A percentile compares a stretch with the other conserved stretches of the same genome.
Conservation (phyloP, 83 land plant genomes). For the Picea engelmannii region DNA sequence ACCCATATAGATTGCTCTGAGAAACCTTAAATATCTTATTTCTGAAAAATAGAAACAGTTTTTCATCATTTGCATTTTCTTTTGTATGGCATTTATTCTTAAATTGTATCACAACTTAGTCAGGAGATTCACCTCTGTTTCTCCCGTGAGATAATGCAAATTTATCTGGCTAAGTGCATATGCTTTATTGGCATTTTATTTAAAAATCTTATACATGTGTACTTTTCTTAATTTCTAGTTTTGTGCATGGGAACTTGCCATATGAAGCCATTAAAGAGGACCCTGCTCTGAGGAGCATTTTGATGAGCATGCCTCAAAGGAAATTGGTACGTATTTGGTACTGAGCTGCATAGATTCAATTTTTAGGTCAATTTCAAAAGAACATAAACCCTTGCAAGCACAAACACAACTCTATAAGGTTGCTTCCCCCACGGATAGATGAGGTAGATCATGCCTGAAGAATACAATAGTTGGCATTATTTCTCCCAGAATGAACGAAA, state of each 20-base stretch:
- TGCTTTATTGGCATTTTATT: not conserved
- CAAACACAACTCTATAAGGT: too few species aligned
- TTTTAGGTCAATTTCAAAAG: not conserved
- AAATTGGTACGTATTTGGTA: slow-evolving; percentile 52
- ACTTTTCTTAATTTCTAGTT: slow-evolving; percentile 32
- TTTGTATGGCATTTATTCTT: too few species aligned
- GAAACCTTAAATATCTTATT: not conserved
- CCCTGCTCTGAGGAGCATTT: slow-evolving; percentile 43
- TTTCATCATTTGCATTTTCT: not conserved
- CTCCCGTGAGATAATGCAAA: not conserved
- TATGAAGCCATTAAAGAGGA: slow-evolving; percentile 69
- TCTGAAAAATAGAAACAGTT: too few species aligned
- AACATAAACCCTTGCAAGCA: too few species aligned
- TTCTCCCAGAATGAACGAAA: too few species aligned
- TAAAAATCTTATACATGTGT: not conserved
- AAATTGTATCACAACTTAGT: too few species aligned
- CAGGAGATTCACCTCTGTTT: not conserved
- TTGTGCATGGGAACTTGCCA: slow-evolving; percentile 84
- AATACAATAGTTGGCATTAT: too few species aligned
- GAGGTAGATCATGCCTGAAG: too few species aligned
- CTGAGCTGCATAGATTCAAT: not conserved
- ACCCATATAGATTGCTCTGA: not conserved
- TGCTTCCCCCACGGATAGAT: too few species aligned
- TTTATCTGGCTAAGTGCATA: not conserved
- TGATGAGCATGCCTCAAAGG: slow-evolving; percentile 67